Evolutionary conservation across 495 filamentous ascomycete genomes (phyloP).

Genomic region (Penicillium odoratum): DNA sequence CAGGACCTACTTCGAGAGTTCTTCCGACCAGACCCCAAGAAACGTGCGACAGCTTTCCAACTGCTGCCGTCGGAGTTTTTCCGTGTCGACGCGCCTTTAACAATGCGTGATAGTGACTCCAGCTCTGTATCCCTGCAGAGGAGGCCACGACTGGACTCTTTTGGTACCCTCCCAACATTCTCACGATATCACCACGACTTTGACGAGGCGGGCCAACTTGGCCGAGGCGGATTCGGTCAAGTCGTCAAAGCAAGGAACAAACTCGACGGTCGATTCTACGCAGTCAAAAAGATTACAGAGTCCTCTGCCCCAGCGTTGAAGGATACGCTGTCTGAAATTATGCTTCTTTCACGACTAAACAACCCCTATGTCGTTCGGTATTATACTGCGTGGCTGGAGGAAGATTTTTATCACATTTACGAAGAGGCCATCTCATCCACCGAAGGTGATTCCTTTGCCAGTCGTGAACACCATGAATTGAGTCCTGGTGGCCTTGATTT

Average conservation of each 20-base stretch:
- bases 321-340: conserved; percentile 87
- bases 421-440: conserved; percentile 60
- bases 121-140: conserved; percentile 42
- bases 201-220: conserved; percentile 81
- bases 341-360: conserved; percentile 85
- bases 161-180: conserved; percentile 38
- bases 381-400: conserved; percentile 92
- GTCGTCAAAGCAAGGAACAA: conserved; percentile 97
- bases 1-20: conserved; percentile 77
- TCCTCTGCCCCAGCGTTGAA: conserved; percentile 75
- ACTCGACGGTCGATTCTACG: conserved; percentile 89
- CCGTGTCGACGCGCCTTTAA: conserved; percentile 55
- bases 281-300: conserved; percentile 92
- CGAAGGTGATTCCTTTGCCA: conserved; percentile 46
- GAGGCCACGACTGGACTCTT: conserved; percentile 50
- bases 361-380: conserved; percentile 96
- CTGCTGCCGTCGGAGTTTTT: conserved; percentile 86
- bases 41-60: conserved; percentile 85
- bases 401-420: conserved; percentile 57
- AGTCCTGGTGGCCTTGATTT: conserved; percentile 88
- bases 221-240: conserved; percentile 93
- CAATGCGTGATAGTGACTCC: conserved; percentile 36
- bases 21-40: conserved; percentile 79
- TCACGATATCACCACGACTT: conserved; percentile 88
- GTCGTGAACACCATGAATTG: conserved; percentile 59